Evolutionary conservation across 495 filamentous ascomycete genomes (phyloP).

Genomic region (Penicillium chermesinum): DNA sequence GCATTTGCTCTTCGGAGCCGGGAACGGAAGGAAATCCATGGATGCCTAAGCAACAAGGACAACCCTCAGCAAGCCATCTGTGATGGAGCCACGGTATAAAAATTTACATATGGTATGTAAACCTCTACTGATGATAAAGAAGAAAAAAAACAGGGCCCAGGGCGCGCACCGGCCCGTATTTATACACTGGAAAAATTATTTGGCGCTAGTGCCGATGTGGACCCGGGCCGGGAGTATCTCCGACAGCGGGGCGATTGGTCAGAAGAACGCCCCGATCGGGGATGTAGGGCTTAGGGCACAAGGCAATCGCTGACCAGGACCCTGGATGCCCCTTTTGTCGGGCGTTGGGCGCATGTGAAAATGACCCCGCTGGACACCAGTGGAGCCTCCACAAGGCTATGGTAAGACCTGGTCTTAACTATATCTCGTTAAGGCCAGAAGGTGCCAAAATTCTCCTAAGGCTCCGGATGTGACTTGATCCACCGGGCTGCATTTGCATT

Average conservation of each 20-base stretch:
- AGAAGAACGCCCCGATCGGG: slow-evolving; percentile 1
- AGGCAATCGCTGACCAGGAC: too few species aligned
- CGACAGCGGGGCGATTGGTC: not conserved
- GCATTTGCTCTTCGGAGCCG: slow-evolving; percentile 39
- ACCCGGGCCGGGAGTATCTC: slow-evolving; percentile 12
- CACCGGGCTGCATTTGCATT: not conserved
- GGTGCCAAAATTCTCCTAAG: too few species aligned
- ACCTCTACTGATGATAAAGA: slow-evolving; percentile 50
- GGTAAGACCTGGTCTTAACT: not conserved
- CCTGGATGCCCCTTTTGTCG: slow-evolving; percentile 4
- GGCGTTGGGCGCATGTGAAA: slow-evolving; percentile 6
- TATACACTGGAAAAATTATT: slow-evolving; percentile 11
- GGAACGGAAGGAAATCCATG: slow-evolving; percentile 49
- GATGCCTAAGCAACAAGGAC: slow-evolving; percentile 35
- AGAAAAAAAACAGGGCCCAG: slow-evolving; percentile 32
- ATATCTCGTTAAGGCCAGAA: too few species aligned
- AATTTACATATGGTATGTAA: slow-evolving; percentile 45
- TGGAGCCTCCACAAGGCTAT: not conserved
- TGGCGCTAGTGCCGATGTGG: slow-evolving; percentile 25
- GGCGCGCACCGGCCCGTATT: slow-evolving; percentile 12
- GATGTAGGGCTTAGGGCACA: slow-evolving; percentile 13
- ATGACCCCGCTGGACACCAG: not conserved
- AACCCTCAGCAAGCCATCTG: slow-evolving; percentile 47
- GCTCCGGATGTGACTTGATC: not conserved
- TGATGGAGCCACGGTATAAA: slow-evolving; percentile 36